A percentile compares a stretch with the other conserved stretches of the same genome.
These are phyloP conservation scores for Aegilops sharonensis DNA, from an alignment of 176 grass and related monocot genomes.

Conservation along the genomic window DNA sequence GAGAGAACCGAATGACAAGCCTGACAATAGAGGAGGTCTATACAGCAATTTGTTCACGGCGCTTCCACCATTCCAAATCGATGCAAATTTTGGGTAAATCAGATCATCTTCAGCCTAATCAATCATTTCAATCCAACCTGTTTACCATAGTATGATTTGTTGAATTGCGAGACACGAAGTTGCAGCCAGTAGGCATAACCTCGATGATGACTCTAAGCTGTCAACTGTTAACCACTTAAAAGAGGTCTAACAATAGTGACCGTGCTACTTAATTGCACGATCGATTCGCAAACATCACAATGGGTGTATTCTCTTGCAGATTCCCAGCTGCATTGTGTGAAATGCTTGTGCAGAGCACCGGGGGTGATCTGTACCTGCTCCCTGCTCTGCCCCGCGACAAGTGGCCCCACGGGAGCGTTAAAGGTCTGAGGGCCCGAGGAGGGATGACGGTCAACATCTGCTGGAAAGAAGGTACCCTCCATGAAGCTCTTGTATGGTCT, in stretches of 20 bases:
- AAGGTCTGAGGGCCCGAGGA: conserved; percentile 81
- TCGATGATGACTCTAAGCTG: not conserved
- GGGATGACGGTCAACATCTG: conserved; percentile 59
- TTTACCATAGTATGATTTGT: not conserved
- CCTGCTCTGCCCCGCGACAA: conserved; percentile 67
- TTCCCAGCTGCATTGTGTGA: conserved; percentile 81
- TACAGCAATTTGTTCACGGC: conserved; percentile 96
- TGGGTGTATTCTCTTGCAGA: conserved; percentile 36
- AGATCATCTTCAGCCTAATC: not conserved
- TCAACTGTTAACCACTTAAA: not conserved
- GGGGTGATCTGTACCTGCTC: conserved; percentile 65
- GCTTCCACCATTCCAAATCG: conserved; percentile 94
- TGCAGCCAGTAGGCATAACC: not conserved
- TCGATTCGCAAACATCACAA: not conserved
- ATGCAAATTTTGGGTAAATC: conserved; percentile 89
- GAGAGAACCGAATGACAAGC: conserved; percentile 72
- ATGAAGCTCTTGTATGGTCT: conserved; percentile 77
- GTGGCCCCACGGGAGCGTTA: conserved; percentile 75
- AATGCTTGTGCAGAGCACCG: conserved; percentile 84
- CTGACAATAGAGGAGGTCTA: conserved; percentile 70
- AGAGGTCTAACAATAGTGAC: not conserved
- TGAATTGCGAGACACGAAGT: not conserved
- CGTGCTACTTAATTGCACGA: not conserved
- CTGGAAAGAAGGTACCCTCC: conserved; percentile 81
- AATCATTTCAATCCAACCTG: not conserved